Base-by-base conservation (phyloP, 495 filamentous ascomycete species). In the Penicillium malachiteum region DNA sequence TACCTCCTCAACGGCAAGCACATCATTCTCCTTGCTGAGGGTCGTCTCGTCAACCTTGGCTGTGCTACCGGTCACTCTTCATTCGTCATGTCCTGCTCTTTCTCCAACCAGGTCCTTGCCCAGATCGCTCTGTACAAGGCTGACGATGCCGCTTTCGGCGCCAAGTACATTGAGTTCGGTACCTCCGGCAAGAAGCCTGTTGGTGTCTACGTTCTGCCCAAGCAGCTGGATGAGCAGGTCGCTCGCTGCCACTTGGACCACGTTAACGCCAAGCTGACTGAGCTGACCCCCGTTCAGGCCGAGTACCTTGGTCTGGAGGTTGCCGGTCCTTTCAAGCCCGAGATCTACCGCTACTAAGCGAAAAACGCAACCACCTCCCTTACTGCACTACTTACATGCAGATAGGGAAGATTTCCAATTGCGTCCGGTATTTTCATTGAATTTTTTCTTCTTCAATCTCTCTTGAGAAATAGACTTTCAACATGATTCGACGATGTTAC, bases 51-150 rank as follows among this genome's bases (percentile, higher is more conserved):
- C 78, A 98, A 98, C 84, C 82, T 98, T 52, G 94, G 94, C 74
- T 98, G 94, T 79, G 94, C 94, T 69, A 98, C 94, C 56, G 94
- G 94, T 57, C 94, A 98, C 88, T 96, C 92, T 65, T 97, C 93
- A 46, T 98, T 98, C 80, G 94, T 98, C 84, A 97, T 98, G 94
- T 96, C 91, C 61, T 98, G 94, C 89, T 97, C 92, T 58, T 98
- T 98, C 88, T 96, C 93, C 81, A 98, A 98, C 86, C 94, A 98
- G 84, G 94, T 97, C 60, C 90, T 98, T 71, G 94, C 94, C 30
- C 94, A 98, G 81, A 98, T 98, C 78, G 89, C 96, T 81, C 82
- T 98, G 59, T 98, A 78, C 88, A 97, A 97, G 86, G 86, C 86
- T 64, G 82, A 87, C 71, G 93, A 98, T 66, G 82, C 80, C 67